A percentile compares a stretch with the other conserved stretches of the same genome.
phyloP scores from a whole-genome alignment of 2,329 filamentous ascomycete genomes.

The Cucurbitaria berberidis region DNA sequence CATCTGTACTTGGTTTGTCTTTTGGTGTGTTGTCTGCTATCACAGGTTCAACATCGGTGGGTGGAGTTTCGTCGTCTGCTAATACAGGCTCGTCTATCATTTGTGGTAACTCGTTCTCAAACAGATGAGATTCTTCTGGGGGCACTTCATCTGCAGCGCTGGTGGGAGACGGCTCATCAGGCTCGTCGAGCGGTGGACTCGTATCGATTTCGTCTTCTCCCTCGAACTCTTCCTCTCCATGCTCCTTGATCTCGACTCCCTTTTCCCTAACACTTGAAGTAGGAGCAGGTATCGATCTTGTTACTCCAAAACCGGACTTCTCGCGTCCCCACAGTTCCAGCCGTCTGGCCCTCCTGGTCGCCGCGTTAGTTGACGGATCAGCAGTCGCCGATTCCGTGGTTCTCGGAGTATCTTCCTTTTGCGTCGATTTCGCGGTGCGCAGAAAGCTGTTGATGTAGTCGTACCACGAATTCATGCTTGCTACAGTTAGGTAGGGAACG shows the following conservation, averaged over 20 bases:
- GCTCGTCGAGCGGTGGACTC: not conserved
- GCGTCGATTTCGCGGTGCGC: not conserved
- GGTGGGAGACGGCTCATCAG: not conserved
- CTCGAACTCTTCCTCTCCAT: not conserved
- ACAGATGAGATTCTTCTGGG: not conserved
- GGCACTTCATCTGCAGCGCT: not conserved
- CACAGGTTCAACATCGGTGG: not conserved
- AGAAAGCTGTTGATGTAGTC: not conserved
- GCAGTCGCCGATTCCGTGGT: not conserved
- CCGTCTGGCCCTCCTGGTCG: not conserved
- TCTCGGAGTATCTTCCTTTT: not conserved
- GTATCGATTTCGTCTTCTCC: not conserved
- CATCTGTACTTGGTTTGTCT: not conserved
- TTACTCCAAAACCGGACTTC: not conserved
- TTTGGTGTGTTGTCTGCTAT: not conserved
- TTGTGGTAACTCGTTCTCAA: not conserved
- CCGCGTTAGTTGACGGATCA: not conserved
- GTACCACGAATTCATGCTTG: slow-evolving; percentile 6
- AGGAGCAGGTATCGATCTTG: not conserved
- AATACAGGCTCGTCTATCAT: not conserved
- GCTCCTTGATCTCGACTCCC: not conserved
- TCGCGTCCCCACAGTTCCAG: not conserved
- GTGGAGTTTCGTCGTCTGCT: not conserved
- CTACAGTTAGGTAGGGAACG: not conserved
- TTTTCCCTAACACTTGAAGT: not conserved